A percentile compares a stretch with the other conserved stretches of the same genome.
Evolutionary conservation across 495 filamentous ascomycete species (phyloP).

Genomic region (Neurospora cerealis): DNA sequence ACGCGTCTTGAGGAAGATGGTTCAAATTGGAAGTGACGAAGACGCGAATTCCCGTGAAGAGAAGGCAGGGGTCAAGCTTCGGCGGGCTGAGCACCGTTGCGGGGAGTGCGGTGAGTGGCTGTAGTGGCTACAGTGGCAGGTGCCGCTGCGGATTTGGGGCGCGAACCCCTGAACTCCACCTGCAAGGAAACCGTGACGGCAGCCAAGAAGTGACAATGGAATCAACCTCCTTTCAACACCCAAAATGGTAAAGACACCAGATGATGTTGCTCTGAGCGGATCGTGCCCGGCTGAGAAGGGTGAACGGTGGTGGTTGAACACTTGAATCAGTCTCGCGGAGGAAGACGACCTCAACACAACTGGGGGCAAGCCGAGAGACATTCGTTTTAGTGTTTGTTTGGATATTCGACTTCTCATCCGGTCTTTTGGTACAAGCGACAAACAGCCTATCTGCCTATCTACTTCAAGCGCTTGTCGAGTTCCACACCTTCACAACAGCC

Average conservation of each 20-base stretch:
- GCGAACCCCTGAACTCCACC: not conserved
- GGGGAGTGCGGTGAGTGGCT: not conserved
- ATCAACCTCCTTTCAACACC: not conserved
- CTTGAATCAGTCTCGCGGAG: not conserved
- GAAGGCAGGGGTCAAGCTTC: not conserved
- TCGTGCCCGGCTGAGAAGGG: not conserved
- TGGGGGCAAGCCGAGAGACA: not conserved
- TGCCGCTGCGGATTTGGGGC: not conserved
- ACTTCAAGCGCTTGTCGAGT: not conserved
- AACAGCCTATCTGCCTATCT: not conserved
- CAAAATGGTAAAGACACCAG: not conserved
- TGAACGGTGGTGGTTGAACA: not conserved
- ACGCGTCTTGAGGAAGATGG: not conserved
- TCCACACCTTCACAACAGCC: constrained; percentile 31
- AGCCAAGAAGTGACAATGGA: not conserved
- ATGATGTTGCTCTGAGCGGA: not conserved
- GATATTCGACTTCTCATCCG: not conserved
- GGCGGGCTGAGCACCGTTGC: not conserved
- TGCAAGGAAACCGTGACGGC: not conserved
- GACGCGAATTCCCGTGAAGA: not conserved
- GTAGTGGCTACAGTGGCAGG: not conserved
- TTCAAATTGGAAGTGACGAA: not conserved
- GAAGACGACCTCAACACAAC: not conserved
- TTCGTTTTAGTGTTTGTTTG: too few species aligned
- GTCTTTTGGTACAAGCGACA: not conserved